phyloP scores from a whole-genome alignment of 768 basidiomycete genomes.

The Cystobasidium ongulense region DNA sequence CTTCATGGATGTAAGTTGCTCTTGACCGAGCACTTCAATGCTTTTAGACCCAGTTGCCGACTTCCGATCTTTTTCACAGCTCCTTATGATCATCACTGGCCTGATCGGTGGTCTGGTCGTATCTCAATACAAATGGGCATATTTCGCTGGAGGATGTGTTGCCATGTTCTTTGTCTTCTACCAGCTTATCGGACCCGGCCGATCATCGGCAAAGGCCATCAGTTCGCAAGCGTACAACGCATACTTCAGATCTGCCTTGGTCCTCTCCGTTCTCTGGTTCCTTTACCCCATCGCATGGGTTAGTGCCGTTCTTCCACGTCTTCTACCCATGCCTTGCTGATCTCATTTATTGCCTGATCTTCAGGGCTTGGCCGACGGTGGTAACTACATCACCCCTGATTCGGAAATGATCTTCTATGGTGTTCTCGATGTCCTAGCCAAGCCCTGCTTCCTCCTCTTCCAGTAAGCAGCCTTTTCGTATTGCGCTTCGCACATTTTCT shows the following conservation, averaged over 20 bases:
- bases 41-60: background rate
- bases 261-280: slow-evolving; percentile 54
- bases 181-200: slow-evolving; percentile 42
- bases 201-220: slow-evolving; percentile 42
- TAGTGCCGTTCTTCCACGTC: background rate
- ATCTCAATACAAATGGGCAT: slow-evolving; percentile 55
- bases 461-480: background rate
- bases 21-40: background rate
- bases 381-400: slow-evolving; percentile 52
- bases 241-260: slow-evolving; percentile 47
- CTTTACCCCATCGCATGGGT: slow-evolving; percentile 56
- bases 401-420: slow-evolving; percentile 51
- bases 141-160: slow-evolving; percentile 50
- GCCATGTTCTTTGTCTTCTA: slow-evolving; percentile 54
- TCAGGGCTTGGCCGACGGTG: slow-evolving; percentile 51
- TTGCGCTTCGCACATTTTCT: background rate
- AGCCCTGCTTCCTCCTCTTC: slow-evolving; percentile 36
- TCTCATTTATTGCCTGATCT: background rate
- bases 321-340: background rate
- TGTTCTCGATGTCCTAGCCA: slow-evolving; percentile 37
- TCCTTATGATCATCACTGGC: slow-evolving; percentile 50
- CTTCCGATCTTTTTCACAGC: background rate
- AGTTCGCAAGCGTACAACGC: slow-evolving; percentile 42
- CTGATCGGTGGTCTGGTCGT: slow-evolving; percentile 54
- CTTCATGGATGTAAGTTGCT: slow-evolving; percentile 48